Base-by-base conservation (phyloP, 768 basidiomycete species). In the Russula brevipes region DNA sequence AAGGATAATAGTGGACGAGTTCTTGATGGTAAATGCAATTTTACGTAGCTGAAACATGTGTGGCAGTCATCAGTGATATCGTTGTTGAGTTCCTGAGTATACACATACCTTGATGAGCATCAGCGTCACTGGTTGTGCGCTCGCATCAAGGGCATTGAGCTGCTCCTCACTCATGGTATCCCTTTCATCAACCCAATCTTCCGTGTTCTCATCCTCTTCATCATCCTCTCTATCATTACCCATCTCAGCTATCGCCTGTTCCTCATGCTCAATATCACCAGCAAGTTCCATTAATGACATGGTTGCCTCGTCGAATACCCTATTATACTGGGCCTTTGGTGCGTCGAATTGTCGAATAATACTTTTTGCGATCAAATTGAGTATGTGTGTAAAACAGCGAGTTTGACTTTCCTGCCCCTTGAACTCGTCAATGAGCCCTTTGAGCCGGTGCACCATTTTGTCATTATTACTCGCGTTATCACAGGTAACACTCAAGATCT, bases 301-400 rank as follows among this genome's bases (percentile, higher is more conserved):
- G n/a, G n/a, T 44, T 9, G 30, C 53, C 4, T 31, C 57, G n/a
- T 46, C 58, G 8, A 49, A 14, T 4, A 39, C 63, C 0, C 9
- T 44, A 3, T 30, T 45, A n/a, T n/a, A n/a, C n/a, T n/a, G n/a
- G n/a, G n/a, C n/a, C n/a, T 70, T 69, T 4, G 66, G 62, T 10
- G 73, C 49, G 35, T 80, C 75, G 67, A 80, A 80, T 54, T 70
- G 67, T 0, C 55, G 1, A 0, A 79, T 39, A 0, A 78, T 24
- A 0, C 64, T 68, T 52, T 77, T 76, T 0, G 74, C 76, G 1
- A 76, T 68, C 0, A 81, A 66, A 45, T 76, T 77, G 19, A 79
- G 19, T 3, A 76, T 67, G 51, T 81, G 80, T 0, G 67, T 59
- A 56, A 81, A 79, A 61, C 80, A 82, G 0, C 69, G 53, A 0